These are phyloP conservation scores for Suhomyces taliae DNA, from an alignment of 1,139 yeast genomes.

Conservation along the genomic window DNA sequence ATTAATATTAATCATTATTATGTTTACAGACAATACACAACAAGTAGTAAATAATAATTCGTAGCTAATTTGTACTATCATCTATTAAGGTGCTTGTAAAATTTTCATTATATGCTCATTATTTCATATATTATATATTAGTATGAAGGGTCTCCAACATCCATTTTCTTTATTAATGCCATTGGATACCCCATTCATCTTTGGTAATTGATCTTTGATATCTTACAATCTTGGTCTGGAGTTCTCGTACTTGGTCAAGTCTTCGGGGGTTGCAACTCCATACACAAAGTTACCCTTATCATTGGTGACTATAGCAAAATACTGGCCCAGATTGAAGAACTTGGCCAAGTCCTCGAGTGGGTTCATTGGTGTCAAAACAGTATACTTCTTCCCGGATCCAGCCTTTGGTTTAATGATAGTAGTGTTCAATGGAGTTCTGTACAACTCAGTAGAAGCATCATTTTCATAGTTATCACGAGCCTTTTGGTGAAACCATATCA, in stretches of 20 bases:
- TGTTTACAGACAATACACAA: too few species aligned
- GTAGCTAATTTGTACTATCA: background rate
- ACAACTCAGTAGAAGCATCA: conserved; percentile 9
- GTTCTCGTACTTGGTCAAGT: conserved; percentile 51
- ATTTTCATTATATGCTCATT: background rate
- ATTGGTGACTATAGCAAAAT: conserved; percentile 61
- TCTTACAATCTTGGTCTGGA: conserved; percentile 48
- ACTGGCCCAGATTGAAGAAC: conserved; percentile 52
- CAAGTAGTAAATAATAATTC: background rate
- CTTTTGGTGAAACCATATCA: conserved; percentile 46
- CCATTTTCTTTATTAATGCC: too few species aligned
- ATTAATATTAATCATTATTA: too few species aligned
- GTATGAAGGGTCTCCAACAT: too few species aligned
- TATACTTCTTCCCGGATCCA: conserved; percentile 32
- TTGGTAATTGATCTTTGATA: background rate
- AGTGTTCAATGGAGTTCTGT: conserved; percentile 28
- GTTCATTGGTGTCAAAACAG: conserved; percentile 55
- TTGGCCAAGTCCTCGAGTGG: conserved; percentile 56
- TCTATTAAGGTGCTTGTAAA: background rate
- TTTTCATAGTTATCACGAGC: conserved; percentile 35
- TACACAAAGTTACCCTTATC: conserved; percentile 54
- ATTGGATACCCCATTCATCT: too few species aligned
- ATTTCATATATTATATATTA: background rate
- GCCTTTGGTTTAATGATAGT: conserved; percentile 31
- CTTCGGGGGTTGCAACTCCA: conserved; percentile 68